phyloP scores from a whole-genome alignment of 306 rosid species.

The Oxytropis ochrocephala region DNA sequence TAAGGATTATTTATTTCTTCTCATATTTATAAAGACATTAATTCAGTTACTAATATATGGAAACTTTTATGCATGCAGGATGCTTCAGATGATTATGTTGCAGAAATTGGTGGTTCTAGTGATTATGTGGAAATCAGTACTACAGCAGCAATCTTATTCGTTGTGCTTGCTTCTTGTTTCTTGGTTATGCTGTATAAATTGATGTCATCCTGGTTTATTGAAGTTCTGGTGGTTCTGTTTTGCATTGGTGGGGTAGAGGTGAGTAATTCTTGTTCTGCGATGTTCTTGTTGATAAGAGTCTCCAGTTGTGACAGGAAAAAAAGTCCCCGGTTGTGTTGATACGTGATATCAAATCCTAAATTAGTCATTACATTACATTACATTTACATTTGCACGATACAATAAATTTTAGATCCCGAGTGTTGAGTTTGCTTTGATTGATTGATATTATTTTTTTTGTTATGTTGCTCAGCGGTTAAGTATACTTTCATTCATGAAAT shows the following conservation, averaged over 20 bases:
- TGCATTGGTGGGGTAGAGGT: conserved; percentile 96
- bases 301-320: no score
- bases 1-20: neutral
- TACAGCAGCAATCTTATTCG: conserved; percentile 74
- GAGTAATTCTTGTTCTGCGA: conserved; percentile 21
- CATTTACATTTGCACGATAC: no score
- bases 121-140: conserved; percentile 80
- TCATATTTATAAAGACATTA: conserved; percentile 7
- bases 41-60: neutral
- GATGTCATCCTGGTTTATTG: conserved; percentile 85
- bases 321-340: no score
- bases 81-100: conserved; percentile 60
- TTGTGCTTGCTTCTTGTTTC: conserved; percentile 90
- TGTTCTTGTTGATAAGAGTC: conserved; percentile 4
- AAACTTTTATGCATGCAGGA: conserved; percentile 47
- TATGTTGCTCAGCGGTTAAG: neutral
- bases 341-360: no score
- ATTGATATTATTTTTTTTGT: neutral
- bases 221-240: conserved; percentile 88
- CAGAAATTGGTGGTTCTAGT: conserved; percentile 56
- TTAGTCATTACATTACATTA: no score
- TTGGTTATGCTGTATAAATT: conserved; percentile 87
- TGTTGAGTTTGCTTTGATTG: neutral
- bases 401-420: no score
- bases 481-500: neutral